Conservation (phyloP, 176 grass and related monocot species). For the Raddia guianensis region DNA sequence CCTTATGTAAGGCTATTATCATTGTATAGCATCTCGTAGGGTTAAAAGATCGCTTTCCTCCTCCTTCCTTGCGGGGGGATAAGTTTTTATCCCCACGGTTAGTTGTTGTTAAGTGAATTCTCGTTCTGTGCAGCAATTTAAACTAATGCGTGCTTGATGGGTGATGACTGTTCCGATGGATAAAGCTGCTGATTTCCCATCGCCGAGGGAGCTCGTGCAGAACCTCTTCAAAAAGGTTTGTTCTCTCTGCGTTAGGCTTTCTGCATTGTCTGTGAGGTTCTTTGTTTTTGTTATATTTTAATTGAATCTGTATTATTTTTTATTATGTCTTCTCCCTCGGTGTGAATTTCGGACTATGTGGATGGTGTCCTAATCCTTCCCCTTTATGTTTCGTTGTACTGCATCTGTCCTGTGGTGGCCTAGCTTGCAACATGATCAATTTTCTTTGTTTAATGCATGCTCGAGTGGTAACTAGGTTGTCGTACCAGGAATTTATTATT, state of each 20-base stretch:
- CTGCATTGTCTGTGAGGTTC: background rate
- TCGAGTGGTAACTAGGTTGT: background rate
- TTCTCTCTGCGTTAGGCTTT: background rate
- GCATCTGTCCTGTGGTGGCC: background rate
- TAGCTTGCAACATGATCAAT: background rate
- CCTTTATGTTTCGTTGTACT: background rate
- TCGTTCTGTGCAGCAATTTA: constrained; percentile 32
- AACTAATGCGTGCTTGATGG: constrained; percentile 58
- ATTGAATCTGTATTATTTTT: background rate
- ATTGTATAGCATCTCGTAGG: background rate
- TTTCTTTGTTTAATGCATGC: background rate
- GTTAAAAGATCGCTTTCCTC: background rate
- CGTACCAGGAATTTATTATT: background rate
- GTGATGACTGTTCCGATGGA: constrained; percentile 96
- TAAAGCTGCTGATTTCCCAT: constrained; percentile 44
- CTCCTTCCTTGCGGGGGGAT: background rate
- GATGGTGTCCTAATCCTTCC: background rate
- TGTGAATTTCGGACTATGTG: background rate
- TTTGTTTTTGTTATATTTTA: background rate
- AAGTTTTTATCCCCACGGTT: background rate
- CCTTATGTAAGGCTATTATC: background rate
- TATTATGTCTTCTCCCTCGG: background rate
- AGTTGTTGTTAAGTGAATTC: background rate
- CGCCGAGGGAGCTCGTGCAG: constrained; percentile 57
- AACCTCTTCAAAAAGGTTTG: constrained; percentile 67